A percentile compares a stretch with the other conserved stretches of the same genome.
phyloP scores from a whole-genome alignment of 2,329 filamentous ascomycete species.

The Penicillium sp. region DNA sequence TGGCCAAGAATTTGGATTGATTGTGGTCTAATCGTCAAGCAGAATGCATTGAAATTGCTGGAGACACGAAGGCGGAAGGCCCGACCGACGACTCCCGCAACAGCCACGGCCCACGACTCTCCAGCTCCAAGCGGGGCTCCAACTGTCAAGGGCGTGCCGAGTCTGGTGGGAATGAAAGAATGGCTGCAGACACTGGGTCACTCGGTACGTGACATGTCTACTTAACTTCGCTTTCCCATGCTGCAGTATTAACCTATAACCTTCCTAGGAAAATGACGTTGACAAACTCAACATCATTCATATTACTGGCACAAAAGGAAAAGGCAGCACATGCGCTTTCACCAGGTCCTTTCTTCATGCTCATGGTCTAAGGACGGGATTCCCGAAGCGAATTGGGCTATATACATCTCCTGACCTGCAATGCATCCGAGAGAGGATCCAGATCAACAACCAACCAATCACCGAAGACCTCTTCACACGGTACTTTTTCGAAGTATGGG shows the following conservation, averaged over 20 bases:
- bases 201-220: neutral
- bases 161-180: neutral
- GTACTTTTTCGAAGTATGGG: neutral
- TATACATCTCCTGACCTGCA: conserved; percentile 34
- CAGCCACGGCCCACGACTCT: neutral
- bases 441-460: conserved; percentile 35
- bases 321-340: neutral
- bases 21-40: neutral
- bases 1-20: neutral
- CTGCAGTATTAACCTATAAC: neutral
- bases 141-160: neutral
- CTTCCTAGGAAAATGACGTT: neutral
- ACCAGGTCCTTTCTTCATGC: neutral
- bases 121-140: neutral
- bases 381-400: conserved; percentile 27
- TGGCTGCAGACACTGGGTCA: neutral
- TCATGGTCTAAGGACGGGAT: conserved; percentile 29
- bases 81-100: neutral
- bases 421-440: conserved; percentile 39
- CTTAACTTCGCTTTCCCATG: too few species aligned
- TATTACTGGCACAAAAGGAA: neutral
- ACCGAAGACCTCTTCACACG: conserved; percentile 22
- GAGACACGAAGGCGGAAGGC: neutral
- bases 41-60: neutral
- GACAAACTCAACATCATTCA: neutral